Evolutionary conservation across 352 stramenopile genomes (phyloP), one percentile per base, ranked within the genome.

Genomic region (Hyaloperonospora arabidopsidis): DNA sequence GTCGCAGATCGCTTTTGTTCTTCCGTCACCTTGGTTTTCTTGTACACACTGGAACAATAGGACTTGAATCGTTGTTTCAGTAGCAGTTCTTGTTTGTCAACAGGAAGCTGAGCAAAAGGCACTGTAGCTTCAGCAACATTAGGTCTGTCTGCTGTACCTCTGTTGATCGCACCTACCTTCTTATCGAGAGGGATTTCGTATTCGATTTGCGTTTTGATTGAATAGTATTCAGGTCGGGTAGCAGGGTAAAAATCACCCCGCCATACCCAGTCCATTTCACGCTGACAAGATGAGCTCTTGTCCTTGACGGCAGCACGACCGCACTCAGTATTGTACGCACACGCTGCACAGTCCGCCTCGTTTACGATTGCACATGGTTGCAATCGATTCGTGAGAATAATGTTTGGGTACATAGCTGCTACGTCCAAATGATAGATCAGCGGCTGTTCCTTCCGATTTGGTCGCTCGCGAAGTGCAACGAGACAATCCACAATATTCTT

Each of bases 321-420:
- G 41, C 82, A 93, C 28, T 88, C 74, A 0, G 83, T 94, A 56
- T 97, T 97, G 63, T 85, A 96, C 7, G 97, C 82, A 59, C 97
- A 99, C 4, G 93, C 81, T 3, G 96, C 96, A 71, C 97, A 99
- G 46, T 89, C 91, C 14, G 89, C 86, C 61, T 97, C 88, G 56
- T 97, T 87, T 14, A 98, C 95, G 57, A 99, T 98, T 11, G 96
- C 91, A 49, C 87, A 97, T 15, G 97, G 96, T 74, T 99, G 96
- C 36, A 99, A 72, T 1, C 97, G 92, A 64, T 99, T 99, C 6
- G 96, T 98, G 10, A 99, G 65, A 70, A 99, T 99, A 59, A 99
- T 99, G 63, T 99, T 99, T 7, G 97, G 97, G 67, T 99, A 99
- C 97, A 99, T 99, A 22, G 97, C 97, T 21, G 90, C 96, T 2